Percentiles rank a stretch among this genome's conserved stretches.
phyloP scores from a whole-genome alignment of 345 rosid genomes.

The Salix exigua region DNA sequence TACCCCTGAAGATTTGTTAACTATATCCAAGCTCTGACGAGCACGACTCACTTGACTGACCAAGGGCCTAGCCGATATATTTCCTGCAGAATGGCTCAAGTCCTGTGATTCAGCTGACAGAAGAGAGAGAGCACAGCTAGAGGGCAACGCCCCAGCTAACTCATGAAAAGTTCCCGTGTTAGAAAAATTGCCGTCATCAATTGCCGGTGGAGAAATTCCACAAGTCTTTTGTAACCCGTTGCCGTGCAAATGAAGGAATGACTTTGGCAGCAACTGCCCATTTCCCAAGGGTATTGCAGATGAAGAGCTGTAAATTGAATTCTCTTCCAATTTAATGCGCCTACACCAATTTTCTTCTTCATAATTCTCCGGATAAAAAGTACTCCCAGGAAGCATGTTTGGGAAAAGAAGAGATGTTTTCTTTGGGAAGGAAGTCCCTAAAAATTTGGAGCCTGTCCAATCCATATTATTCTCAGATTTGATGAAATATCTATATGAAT shows the following conservation, averaged over 20 bases:
- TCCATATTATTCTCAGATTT: slow-evolving; percentile 4
- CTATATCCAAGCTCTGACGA: slow-evolving; percentile 17
- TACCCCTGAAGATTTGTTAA: slow-evolving; percentile 23
- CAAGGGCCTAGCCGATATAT: slow-evolving; percentile 31
- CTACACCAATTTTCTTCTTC: slow-evolving; percentile 14
- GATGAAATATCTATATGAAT: background rate
- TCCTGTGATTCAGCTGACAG: slow-evolving; percentile 75
- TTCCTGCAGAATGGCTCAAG: slow-evolving; percentile 37
- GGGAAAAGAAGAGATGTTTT: slow-evolving; percentile 24
- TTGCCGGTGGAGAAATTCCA: slow-evolving; percentile 22
- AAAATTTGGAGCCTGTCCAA: slow-evolving; percentile 23
- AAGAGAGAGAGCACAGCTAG: slow-evolving; percentile 92
- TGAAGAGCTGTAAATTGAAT: background rate
- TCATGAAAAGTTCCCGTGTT: slow-evolving; percentile 38
- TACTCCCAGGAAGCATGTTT: slow-evolving; percentile 14
- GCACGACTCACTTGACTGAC: slow-evolving; percentile 27
- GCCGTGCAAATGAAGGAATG: slow-evolving; percentile 24
- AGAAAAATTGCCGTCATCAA: slow-evolving; percentile 17
- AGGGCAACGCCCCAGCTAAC: slow-evolving; percentile 39
- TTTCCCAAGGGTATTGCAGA: background rate
- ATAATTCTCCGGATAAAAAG: slow-evolving; percentile 16
- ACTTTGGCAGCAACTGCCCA: slow-evolving; percentile 19
- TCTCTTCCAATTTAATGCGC: slow-evolving; percentile 17
- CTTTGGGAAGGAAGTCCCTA: slow-evolving; percentile 20
- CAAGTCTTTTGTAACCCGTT: slow-evolving; percentile 19